phyloP scores from a whole-genome alignment of 805 yeast genomes.

The Alloascoidea hylecoeti region DNA sequence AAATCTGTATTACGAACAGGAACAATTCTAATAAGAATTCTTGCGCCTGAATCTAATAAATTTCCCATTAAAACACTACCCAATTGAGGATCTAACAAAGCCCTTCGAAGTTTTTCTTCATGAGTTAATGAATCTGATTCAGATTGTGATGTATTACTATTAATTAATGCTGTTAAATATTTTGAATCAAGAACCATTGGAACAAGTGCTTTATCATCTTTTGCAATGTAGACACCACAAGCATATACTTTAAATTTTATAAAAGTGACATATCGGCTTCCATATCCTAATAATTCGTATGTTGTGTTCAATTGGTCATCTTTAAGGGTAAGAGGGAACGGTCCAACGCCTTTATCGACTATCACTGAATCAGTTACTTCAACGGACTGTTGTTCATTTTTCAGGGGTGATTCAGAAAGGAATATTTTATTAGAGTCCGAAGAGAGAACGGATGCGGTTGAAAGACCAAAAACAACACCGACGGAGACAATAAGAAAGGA shows the following conservation, averaged over 20 bases:
- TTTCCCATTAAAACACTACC: constrained; percentile 40
- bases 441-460: not conserved
- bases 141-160: constrained; percentile 14
- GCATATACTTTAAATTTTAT: constrained; percentile 76
- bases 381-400: not conserved
- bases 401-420: constrained; percentile 1
- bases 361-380: not conserved
- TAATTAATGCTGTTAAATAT: constrained; percentile 21
- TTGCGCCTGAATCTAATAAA: constrained; percentile 43
- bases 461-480: not conserved
- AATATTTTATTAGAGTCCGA: not conserved
- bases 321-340: not conserved
- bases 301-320: constrained; percentile 8
- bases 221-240: constrained; percentile 65
- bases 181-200: constrained; percentile 21
- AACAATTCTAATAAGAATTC: constrained; percentile 59
- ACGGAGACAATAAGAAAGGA: not conserved
- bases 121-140: constrained; percentile 19
- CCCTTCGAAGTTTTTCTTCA: constrained; percentile 23
- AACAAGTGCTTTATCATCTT: constrained; percentile 33
- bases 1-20: constrained; percentile 90
- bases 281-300: constrained; percentile 59
- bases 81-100: constrained; percentile 33
- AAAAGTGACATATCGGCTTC: constrained; percentile 76
- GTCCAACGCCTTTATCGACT: not conserved